Base-by-base conservation (phyloP, 2,329 filamentous ascomycete species). In the Sclerotinia borealis region DNA sequence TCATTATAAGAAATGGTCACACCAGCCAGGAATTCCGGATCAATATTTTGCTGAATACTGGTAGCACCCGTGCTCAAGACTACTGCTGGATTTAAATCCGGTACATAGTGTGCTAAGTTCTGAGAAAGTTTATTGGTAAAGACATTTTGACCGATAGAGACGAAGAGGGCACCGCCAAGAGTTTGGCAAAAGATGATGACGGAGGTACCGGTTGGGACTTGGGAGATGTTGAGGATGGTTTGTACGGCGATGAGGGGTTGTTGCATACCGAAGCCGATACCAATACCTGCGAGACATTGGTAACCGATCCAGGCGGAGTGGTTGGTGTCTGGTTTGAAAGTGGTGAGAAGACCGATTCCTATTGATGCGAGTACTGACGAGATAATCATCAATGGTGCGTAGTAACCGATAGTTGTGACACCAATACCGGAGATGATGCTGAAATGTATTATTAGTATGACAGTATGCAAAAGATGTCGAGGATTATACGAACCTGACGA, bases 1-100 rank as follows among this genome's bases (percentile, higher is more conserved):
- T 75, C 66, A 67, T 86, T 87, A 74, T 87, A 88, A 0, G 86
- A 87, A 0, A 77, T 67, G 1, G 86, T 77, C 10, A 92, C 86
- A 0, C 77, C 75, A 2, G 73, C 70, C 5, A 87, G 73, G 64
- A 79, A 82, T 64, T 83, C 69, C 0, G 75, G 67, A 0, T 81
- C 77, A 31, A 91, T 83, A 2, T 77, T 72, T 0, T 76, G 72
- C 64, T 82, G 80, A 27, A 93, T 77, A 52, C 85, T 80, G 0
- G 88, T 91, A n/a, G 81, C 82, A 36, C 83, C 83, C 9, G 76
- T 79, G 9, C 72, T 75, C 63, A 83, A 74, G 45, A 85, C 79
- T 6, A 69, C 66, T 19, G 72, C 62, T 1, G 80, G 70, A 37
- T 80, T 75, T 7, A 85, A 69, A 1, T 76, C 78, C 0, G 81